These are phyloP conservation scores for Leccinum fallax DNA, from an alignment of 1,284 basidiomycete species.

Conservation along the genomic window DNA sequence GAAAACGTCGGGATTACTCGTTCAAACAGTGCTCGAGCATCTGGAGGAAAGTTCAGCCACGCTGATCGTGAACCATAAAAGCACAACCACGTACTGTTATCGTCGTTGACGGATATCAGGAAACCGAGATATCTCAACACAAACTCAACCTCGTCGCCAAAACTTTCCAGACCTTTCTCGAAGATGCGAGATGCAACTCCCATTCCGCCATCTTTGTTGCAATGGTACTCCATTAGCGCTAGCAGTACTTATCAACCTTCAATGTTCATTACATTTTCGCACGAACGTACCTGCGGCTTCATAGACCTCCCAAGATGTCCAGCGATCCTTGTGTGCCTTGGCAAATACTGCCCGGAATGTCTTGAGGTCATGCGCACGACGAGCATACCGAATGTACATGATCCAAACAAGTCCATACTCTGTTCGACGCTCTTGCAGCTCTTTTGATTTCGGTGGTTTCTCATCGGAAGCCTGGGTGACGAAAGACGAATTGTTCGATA, in stretches of 20 bases:
- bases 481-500: slow-evolving; percentile 45
- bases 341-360: slow-evolving; percentile 80
- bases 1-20: slow-evolving; percentile 80
- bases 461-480: slow-evolving; percentile 47
- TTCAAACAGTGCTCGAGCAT: slow-evolving; percentile 96
- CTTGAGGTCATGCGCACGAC: slow-evolving; percentile 53
- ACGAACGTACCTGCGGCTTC: slow-evolving; percentile 80
- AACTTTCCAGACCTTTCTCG: slow-evolving; percentile 87
- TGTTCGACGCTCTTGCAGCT: slow-evolving; percentile 62
- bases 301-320: slow-evolving; percentile 91
- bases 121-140: slow-evolving; percentile 91
- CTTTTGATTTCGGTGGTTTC: slow-evolving; percentile 49
- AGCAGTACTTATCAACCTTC: slow-evolving; percentile 17
- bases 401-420: slow-evolving; percentile 74
- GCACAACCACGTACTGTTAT: slow-evolving; percentile 72
- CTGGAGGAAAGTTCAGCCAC: slow-evolving; percentile 43
- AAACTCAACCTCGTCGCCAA: slow-evolving; percentile 83
- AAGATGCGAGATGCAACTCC: slow-evolving; percentile 91
- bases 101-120: slow-evolving; percentile 93
- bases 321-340: slow-evolving; percentile 83
- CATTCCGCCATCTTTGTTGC: slow-evolving; percentile 73
- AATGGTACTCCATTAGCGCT: slow-evolving; percentile 97
- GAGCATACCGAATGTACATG: slow-evolving; percentile 86
- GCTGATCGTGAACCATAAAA: background rate
- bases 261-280: slow-evolving; percentile 4